Evolutionary conservation across 2,329 filamentous ascomycete genomes (phyloP).

Genomic region (Amphichorda felina): DNA sequence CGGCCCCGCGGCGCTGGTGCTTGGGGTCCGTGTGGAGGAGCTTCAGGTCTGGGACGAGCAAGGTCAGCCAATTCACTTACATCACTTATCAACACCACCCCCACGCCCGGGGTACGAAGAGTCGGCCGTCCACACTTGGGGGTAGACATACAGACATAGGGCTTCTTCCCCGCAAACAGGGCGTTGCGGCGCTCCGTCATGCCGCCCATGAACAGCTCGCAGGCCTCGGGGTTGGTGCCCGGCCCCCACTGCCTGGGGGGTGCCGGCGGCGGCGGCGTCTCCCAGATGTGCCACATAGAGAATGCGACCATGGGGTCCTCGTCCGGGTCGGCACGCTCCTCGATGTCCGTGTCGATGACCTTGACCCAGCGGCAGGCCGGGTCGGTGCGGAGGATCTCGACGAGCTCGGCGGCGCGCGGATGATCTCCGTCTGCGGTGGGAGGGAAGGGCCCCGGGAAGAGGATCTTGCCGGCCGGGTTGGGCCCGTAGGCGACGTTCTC

Average conservation of each 20-base stretch:
- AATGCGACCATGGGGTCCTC: conserved; percentile 19
- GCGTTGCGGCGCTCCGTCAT: conserved; percentile 17
- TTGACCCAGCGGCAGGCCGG: conserved; percentile 20
- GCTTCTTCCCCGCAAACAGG: conserved; percentile 17
- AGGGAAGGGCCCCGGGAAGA: conserved; percentile 17
- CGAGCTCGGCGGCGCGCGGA: conserved; percentile 10
- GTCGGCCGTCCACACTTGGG: too few relatives aligned
- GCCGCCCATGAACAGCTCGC: conserved; percentile 16
- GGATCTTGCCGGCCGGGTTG: conserved; percentile 15
- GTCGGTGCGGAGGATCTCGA: conserved; percentile 10
- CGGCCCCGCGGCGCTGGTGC: conserved; percentile 13
- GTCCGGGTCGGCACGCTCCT: conserved; percentile 7
- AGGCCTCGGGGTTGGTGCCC: conserved; percentile 19
- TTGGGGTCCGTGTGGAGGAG: conserved; percentile 23
- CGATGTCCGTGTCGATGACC: conserved; percentile 20
- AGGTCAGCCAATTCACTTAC: too few relatives aligned
- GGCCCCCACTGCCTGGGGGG: conserved; percentile 15
- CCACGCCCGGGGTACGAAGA: not conserved
- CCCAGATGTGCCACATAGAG: conserved; percentile 21
- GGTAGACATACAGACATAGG: conserved; percentile 22
- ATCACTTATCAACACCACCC: too few relatives aligned
- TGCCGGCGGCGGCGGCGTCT: conserved; percentile 8
- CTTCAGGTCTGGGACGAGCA: conserved; percentile 19
- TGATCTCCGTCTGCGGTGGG: conserved; percentile 10
- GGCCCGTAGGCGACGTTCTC: conserved; percentile 23